Percentiles rank a stretch among this genome's conserved stretches.
These are phyloP conservation scores for Penicillium brasilianum DNA, from an alignment of 2,329 filamentous ascomycete genomes.

Conservation along the genomic window DNA sequence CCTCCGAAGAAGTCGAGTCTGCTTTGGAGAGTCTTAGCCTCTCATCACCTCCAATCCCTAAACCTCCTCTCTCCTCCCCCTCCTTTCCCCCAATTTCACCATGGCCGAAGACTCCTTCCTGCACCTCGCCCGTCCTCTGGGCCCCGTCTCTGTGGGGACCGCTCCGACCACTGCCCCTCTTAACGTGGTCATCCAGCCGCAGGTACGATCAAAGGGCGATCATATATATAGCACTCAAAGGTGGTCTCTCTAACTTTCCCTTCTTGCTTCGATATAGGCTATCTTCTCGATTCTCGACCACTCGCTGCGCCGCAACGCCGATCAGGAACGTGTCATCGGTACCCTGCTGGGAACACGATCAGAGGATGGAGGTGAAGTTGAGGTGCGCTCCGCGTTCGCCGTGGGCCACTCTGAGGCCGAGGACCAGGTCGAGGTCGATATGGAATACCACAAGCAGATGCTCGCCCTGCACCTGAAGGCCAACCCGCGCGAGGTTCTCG, in stretches of 20 bases:
- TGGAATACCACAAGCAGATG: conserved; percentile 99
- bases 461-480: conserved; percentile 91
- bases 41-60: conserved; percentile 6
- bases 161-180: conserved; percentile 89
- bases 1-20: conserved; percentile 32
- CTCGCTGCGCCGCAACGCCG: conserved; percentile 85
- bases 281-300: conserved; percentile 79
- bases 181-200: conserved; percentile 91
- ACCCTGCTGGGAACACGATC: conserved; percentile 90
- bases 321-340: conserved; percentile 95
- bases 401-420: conserved; percentile 98
- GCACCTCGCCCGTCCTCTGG: conserved; percentile 90
- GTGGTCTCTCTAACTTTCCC: conserved; percentile 23
- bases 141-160: conserved; percentile 77
- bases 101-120: conserved; percentile 92
- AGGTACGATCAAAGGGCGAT: conserved; percentile 63
- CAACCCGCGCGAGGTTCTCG: conserved; percentile 87
- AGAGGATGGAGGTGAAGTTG: conserved; percentile 95
- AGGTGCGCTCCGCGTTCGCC: conserved; percentile 95
- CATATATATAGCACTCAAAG: conserved; percentile 2
- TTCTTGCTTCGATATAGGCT: conserved; percentile 54
- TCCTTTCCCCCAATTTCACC: conserved; percentile 54
- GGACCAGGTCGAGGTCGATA: conserved; percentile 98
- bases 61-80: conserved; percentile 27
- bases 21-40: conserved; percentile 18